phyloP scores from a whole-genome alignment of 805 yeast species.

The Zygoascus bituminiphila region DNA sequence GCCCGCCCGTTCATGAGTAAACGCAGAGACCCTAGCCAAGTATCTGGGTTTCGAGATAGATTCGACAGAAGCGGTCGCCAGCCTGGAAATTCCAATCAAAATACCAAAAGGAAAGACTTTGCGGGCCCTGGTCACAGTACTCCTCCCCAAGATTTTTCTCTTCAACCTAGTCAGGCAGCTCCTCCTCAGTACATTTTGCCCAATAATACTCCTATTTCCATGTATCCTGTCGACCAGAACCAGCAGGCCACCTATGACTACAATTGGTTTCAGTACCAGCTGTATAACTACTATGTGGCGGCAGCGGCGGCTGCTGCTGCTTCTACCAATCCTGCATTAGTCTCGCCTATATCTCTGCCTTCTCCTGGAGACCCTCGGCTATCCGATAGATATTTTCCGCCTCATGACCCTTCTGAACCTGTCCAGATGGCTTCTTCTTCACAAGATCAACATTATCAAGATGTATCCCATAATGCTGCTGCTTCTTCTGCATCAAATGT shows the following conservation, averaged over 20 bases:
- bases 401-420: not conserved
- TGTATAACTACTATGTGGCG: not conserved
- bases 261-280: not conserved
- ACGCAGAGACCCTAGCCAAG: not conserved
- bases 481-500: not conserved
- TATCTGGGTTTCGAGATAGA: not conserved
- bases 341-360: not conserved
- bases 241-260: not conserved
- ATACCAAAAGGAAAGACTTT: not conserved
- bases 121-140: not conserved
- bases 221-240: not conserved
- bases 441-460: not conserved
- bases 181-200: not conserved
- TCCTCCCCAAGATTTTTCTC: not conserved
- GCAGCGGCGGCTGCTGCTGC: not conserved
- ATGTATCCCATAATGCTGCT: not conserved
- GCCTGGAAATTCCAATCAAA: not conserved
- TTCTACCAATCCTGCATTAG: not conserved
- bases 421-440: not conserved
- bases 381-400: not conserved
- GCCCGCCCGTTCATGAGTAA: not conserved
- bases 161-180: not conserved
- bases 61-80: not conserved
- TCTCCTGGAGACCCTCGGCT: not conserved
- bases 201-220: not conserved